phyloP scores from a whole-genome alignment of 2,329 filamentous ascomycete species.

The Aspergillus hortae region DNA sequence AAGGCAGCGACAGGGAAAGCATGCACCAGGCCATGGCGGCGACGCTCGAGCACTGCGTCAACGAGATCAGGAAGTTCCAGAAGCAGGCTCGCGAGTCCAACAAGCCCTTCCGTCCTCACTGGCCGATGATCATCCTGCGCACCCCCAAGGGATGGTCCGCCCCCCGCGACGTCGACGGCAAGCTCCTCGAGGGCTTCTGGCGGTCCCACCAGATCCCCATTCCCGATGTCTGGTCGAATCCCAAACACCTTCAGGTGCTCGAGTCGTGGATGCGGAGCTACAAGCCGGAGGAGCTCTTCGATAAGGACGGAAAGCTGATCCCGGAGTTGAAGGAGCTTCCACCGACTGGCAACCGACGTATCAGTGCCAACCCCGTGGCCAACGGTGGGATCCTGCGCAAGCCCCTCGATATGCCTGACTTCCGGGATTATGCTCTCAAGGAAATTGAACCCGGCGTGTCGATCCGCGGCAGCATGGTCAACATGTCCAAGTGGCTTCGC shows the following conservation, averaged over 20 bases:
- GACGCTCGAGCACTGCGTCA: conserved; percentile 68
- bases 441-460: conserved; percentile 60
- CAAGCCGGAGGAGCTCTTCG: conserved; percentile 68
- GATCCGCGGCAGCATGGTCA: conserved; percentile 62
- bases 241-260: conserved; percentile 62
- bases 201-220: conserved; percentile 75
- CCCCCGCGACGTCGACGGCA: conserved; percentile 66
- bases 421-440: conserved; percentile 62
- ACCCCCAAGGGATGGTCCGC: conserved; percentile 79
- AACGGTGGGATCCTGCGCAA: conserved; percentile 68
- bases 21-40: conserved; percentile 83
- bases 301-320: conserved; percentile 60
- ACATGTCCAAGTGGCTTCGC: conserved; percentile 64
- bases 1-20: conserved; percentile 66
- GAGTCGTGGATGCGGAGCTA: conserved; percentile 77
- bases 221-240: conserved; percentile 64
- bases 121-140: conserved; percentile 76
- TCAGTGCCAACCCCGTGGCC: conserved; percentile 73
- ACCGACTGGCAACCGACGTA: conserved; percentile 63
- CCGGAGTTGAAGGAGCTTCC: conserved; percentile 62
- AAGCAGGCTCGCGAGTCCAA: conserved; percentile 68
- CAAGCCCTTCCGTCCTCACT: conserved; percentile 66
- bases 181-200: conserved; percentile 74
- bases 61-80: conserved; percentile 66
- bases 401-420: conserved; percentile 67